A percentile compares a stretch with the other conserved stretches of the same genome.
Evolutionary conservation across 2,329 filamentous ascomycete genomes (phyloP).

Genomic region (Eutypella sp.): DNA sequence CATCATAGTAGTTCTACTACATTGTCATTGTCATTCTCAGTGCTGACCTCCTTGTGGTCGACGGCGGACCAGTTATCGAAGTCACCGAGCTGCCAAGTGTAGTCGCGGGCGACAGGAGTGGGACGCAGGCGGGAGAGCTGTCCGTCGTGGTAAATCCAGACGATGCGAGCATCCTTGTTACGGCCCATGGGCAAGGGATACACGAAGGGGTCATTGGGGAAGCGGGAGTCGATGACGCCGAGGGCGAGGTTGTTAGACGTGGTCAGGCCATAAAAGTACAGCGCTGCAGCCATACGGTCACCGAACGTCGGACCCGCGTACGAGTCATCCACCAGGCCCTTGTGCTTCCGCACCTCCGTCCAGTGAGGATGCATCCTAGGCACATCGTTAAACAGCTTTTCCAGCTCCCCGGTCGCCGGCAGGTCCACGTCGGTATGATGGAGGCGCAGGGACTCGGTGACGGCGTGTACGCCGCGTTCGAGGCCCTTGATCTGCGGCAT

Average conservation of each 20-base stretch:
- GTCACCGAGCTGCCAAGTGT: neutral
- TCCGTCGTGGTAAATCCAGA: conserved; percentile 4
- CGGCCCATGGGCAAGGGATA: neutral
- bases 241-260: neutral
- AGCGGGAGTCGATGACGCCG: neutral
- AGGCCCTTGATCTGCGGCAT: neutral
- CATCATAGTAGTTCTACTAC: too few species aligned
- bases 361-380: neutral
- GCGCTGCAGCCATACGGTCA: neutral
- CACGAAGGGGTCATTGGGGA: neutral
- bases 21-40: too few species aligned
- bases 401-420: neutral
- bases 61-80: neutral
- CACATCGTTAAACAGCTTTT: neutral
- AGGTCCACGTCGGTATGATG: neutral
- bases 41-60: too few species aligned
- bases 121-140: too few species aligned
- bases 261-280: neutral
- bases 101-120: neutral
- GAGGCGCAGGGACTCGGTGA: neutral
- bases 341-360: neutral
- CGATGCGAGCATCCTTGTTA: neutral
- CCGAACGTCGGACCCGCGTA: neutral
- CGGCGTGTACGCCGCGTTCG: conserved; percentile 4
- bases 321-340: neutral